Evolutionary conservation across 768 basidiomycete species (phyloP).

Genomic region (Lactarius akahatsu): DNA sequence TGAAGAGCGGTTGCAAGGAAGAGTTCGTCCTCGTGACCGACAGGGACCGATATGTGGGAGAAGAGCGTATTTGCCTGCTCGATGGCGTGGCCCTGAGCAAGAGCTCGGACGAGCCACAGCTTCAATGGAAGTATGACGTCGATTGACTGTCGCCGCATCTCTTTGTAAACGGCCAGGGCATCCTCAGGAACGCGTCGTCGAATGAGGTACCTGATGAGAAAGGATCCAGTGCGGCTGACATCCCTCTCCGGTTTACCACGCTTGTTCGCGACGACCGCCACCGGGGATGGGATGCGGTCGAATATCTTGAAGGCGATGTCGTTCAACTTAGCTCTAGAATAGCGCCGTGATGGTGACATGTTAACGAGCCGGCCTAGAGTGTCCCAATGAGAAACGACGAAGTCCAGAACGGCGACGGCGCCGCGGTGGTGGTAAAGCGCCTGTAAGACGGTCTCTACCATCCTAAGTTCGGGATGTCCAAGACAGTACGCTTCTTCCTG

Average conservation of each 20-base stretch:
- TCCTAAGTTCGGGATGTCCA: conserved; percentile 7
- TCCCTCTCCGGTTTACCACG: neutral
- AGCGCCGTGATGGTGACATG: conserved; percentile 4
- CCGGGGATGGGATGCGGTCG: conserved; percentile 18
- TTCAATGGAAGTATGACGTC: conserved; percentile 4
- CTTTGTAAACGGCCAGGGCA: conserved; percentile 26
- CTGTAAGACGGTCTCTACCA: conserved; percentile 21
- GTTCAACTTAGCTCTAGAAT: neutral
- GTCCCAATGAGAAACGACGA: conserved; percentile 21
- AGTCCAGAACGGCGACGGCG: conserved; percentile 23
- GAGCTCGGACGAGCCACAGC: conserved; percentile 24
- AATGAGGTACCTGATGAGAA: conserved; percentile 24
- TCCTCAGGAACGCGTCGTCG: conserved; percentile 25
- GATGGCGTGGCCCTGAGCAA: conserved; percentile 32
- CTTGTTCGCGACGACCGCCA: conserved; percentile 16
- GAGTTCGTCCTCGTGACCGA: neutral
- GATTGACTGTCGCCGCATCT: conserved; percentile 22
- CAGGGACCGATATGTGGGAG: conserved; percentile 34
- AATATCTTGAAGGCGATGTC: conserved; percentile 20
- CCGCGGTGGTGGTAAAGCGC: conserved; percentile 19
- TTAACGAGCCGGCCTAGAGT: conserved; percentile 17
- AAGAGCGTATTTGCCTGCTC: conserved; percentile 48
- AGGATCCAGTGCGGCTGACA: conserved; percentile 9
- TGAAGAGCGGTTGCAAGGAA: conserved; percentile 47
- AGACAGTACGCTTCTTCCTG: neutral